phyloP scores from a whole-genome alignment of 176 grass and related monocot genomes.

The Puya raimondii region DNA sequence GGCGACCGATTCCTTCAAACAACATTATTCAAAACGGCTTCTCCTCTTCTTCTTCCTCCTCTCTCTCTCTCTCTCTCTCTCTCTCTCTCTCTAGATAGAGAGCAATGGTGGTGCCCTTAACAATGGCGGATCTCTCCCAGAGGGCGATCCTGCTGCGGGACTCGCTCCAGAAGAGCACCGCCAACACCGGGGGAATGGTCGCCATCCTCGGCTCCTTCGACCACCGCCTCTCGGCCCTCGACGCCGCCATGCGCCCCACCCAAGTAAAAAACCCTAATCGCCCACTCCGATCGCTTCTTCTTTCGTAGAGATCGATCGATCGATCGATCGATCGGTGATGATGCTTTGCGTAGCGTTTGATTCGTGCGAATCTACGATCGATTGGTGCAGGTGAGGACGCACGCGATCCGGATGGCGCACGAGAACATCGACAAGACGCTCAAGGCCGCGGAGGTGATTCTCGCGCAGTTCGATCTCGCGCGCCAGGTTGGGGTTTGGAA shows the following conservation, averaged over 20 bases:
- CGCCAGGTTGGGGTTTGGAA: slow-evolving; percentile 34
- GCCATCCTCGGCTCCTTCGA: slow-evolving; percentile 50
- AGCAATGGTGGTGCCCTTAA: slow-evolving; percentile 29
- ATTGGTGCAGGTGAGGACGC: not conserved
- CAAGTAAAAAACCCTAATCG: not conserved
- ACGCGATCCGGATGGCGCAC: not conserved
- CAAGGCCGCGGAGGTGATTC: slow-evolving; percentile 52
- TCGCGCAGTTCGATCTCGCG: slow-evolving; percentile 58
- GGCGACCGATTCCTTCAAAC: no score
- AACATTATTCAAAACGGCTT: no score
- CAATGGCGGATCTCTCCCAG: slow-evolving; percentile 35
- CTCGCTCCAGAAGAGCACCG: slow-evolving; percentile 52
- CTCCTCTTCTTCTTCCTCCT: no score
- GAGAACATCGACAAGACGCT: slow-evolving; percentile 68
- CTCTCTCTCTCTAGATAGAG: no score
- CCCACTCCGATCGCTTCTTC: not conserved
- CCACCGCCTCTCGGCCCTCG: slow-evolving; percentile 1
- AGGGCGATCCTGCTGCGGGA: slow-evolving; percentile 50
- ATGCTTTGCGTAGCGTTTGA: no score
- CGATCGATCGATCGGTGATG: no score
- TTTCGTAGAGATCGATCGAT: no score
- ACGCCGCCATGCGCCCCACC: not conserved
- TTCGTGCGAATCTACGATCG: not conserved
- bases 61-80: no score
- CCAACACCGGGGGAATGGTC: slow-evolving; percentile 77